phyloP scores from a whole-genome alignment of 345 rosid genomes.

The Erucastrum elatum region DNA sequence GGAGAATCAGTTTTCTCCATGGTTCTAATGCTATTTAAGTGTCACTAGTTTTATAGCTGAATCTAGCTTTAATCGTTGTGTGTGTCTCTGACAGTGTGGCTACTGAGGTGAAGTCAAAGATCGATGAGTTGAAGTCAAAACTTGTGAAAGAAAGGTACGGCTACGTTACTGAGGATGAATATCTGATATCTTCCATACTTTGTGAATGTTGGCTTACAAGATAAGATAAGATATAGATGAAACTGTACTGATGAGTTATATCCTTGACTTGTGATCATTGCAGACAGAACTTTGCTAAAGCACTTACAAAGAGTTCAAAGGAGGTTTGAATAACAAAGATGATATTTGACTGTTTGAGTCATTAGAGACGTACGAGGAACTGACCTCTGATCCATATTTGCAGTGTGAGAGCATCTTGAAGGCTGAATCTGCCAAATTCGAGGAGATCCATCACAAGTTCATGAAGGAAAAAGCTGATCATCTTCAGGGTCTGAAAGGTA shows the following conservation, averaged over 20 bases:
- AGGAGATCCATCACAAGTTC: constrained; percentile 61
- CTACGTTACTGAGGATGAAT: background rate
- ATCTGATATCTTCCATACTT: background rate
- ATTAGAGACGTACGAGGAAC: constrained; percentile 3
- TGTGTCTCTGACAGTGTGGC: constrained; percentile 53
- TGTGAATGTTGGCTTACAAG: constrained; percentile 2
- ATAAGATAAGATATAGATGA: constrained; percentile 3
- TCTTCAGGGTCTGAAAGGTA: constrained; percentile 63
- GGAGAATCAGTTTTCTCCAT: constrained; percentile 7
- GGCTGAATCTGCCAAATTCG: constrained; percentile 65
- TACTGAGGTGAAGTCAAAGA: constrained; percentile 63
- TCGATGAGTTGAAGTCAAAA: constrained; percentile 68
- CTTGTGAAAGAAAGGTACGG: constrained; percentile 78
- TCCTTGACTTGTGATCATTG: constrained; percentile 7
- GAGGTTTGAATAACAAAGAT: constrained; percentile 53
- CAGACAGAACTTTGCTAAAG: constrained; percentile 68
- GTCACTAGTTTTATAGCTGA: background rate
- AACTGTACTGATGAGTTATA: constrained; percentile 5
- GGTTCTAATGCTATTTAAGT: background rate
- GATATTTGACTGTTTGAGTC: background rate
- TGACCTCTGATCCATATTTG: constrained; percentile 22
- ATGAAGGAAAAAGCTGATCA: constrained; percentile 63
- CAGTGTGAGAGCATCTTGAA: constrained; percentile 71
- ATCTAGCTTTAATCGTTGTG: constrained; percentile 1
- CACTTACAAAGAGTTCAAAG: constrained; percentile 73